Conservation (phyloP, 2,329 filamentous ascomycete species). For the Ceratocystis cubensis region DNA sequence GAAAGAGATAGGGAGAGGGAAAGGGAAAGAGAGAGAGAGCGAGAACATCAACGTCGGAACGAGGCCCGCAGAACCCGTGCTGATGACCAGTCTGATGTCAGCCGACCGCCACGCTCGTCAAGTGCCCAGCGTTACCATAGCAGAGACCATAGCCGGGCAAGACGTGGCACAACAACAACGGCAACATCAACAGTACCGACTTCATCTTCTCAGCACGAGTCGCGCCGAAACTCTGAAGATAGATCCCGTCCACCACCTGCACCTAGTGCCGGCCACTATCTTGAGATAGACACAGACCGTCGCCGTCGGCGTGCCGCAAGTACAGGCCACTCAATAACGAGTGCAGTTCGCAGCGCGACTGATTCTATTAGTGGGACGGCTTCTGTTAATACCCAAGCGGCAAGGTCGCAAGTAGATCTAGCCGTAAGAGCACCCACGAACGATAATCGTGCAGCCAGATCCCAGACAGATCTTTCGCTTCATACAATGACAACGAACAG, state of each 20-base stretch:
- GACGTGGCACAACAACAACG: neutral
- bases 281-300: conserved; percentile 33
- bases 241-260: conserved; percentile 40
- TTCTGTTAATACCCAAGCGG: conserved; percentile 37
- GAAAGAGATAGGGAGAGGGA: neutral
- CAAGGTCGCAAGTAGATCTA: conserved; percentile 55
- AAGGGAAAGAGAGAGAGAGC: conserved; percentile 16
- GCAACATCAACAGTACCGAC: too few species aligned
- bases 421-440: conserved; percentile 27
- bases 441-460: neutral
- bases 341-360: conserved; percentile 38
- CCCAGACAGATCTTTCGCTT: neutral
- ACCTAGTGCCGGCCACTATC: conserved; percentile 32
- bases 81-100: neutral
- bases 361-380: conserved; percentile 34
- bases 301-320: conserved; percentile 41
- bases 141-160: conserved; percentile 23
- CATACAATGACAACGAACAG: neutral
- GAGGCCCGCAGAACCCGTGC: conserved; percentile 5
- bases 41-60: conserved; percentile 7
- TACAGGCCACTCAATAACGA: conserved; percentile 26
- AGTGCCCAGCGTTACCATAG: conserved; percentile 22
- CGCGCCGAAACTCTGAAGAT: conserved; percentile 36
- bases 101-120: conserved; percentile 25
- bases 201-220: conserved; percentile 9